A percentile compares a stretch with the other conserved stretches of the same genome.
phyloP scores from a whole-genome alignment of 169 alveolate genomes.

The Perkinsus olseni region DNA sequence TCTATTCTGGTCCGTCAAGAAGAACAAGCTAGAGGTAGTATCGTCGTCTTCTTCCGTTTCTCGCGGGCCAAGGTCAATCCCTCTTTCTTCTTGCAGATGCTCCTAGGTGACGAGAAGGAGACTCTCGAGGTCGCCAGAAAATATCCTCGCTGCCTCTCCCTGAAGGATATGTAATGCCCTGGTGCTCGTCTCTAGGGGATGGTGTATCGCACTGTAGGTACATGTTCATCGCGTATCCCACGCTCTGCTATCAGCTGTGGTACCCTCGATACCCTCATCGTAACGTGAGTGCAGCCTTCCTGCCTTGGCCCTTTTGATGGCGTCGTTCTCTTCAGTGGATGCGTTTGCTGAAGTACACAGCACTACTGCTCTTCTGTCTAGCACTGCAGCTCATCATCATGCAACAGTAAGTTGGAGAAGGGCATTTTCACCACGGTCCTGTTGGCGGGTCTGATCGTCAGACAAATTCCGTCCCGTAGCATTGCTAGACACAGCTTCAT shows the following conservation, averaged over 20 bases:
- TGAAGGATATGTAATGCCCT: slow-evolving; percentile 25
- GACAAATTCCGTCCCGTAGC: too few species aligned
- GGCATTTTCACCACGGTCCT: too few species aligned
- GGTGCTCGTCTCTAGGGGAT: not conserved
- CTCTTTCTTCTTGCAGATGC: slow-evolving; percentile 12
- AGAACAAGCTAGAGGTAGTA: slow-evolving; percentile 12
- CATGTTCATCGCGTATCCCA: slow-evolving; percentile 43
- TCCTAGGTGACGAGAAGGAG: slow-evolving; percentile 27
- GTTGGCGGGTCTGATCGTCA: too few species aligned
- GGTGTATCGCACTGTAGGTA: not conserved
- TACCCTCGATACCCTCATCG: slow-evolving; percentile 33
- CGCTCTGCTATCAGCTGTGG: slow-evolving; percentile 45
- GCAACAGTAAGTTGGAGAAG: not conserved
- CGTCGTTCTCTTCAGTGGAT: not conserved
- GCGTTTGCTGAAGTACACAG: not conserved
- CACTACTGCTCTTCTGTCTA: not conserved
- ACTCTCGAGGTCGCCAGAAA: slow-evolving; percentile 35
- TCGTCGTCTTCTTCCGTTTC: not conserved
- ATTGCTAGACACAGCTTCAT: too few species aligned
- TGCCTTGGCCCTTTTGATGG: not conserved
- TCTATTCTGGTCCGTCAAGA: slow-evolving; percentile 19
- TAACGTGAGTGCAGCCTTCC: not conserved
- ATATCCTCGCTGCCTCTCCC: slow-evolving; percentile 42
- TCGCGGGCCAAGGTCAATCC: too few species aligned
- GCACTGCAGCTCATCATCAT: not conserved